Conservation (phyloP, 75 land plant genomes). For the Cupressus sempervirens region DNA sequence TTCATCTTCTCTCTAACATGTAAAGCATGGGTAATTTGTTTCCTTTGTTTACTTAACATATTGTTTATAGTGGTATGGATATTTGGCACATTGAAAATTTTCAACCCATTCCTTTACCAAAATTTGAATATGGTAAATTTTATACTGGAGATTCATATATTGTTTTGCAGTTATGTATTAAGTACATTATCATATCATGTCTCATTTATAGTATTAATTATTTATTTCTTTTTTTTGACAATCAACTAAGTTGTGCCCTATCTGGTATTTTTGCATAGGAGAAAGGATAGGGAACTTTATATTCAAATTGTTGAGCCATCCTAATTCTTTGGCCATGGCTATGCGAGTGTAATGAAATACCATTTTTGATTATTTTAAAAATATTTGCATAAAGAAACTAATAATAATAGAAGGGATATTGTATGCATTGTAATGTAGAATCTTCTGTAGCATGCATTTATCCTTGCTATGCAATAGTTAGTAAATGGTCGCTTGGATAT, state of each 20-base stretch:
- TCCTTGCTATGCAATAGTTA: background rate
- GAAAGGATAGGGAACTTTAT: background rate
- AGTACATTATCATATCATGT: background rate
- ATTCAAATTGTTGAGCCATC: background rate
- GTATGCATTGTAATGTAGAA: background rate
- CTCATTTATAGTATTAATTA: background rate
- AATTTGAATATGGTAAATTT: constrained; percentile 78
- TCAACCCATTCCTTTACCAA: constrained; percentile 68
- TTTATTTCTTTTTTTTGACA: background rate
- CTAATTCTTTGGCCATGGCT: background rate
- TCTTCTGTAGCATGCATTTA: background rate
- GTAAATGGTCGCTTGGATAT: background rate
- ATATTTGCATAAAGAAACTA: background rate
- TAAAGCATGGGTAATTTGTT: constrained; percentile 5
- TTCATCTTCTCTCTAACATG: background rate
- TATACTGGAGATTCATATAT: constrained; percentile 78
- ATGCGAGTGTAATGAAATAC: background rate
- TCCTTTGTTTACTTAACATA: constrained; percentile 32
- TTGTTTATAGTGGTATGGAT: constrained; percentile 61
- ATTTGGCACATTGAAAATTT: constrained; percentile 90
- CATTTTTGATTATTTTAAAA: background rate
- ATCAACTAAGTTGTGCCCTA: background rate
- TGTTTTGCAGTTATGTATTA: constrained; percentile 51
- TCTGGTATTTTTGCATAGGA: background rate
- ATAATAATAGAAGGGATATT: background rate